Base-by-base conservation (phyloP, 108 stramenopile species). In the Poteriospumella lacustris region DNA sequence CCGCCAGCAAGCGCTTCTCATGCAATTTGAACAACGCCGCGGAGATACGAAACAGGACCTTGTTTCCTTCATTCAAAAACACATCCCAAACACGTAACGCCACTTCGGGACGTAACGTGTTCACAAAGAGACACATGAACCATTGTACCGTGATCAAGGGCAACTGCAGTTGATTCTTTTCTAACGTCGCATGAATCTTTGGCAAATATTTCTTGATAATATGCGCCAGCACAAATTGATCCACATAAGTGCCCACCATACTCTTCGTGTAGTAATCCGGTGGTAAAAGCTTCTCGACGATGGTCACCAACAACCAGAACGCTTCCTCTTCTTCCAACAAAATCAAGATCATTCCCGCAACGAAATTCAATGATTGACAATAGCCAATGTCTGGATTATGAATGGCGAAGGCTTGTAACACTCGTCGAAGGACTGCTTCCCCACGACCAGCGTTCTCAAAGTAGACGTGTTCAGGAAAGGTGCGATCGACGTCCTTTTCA, bases 311-410 rank as follows among this genome's bases (percentile, higher is more conserved):
- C 1, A 80, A 34, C 84, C 84, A 85, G 52, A 85, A 85, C 24
- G 82, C 79, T n/a, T 79, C 39, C 9, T 85, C 81, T 40, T 82
- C 81, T 33, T 81, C 78, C 81, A 80, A 67, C 39, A 75, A 33
- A 3, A 79, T 36, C 44, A 85, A 56, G 1, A 82, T 42, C 33
- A 80, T 29, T n/a, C 73, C 84, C 1, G 81, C 81, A 9, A 85
- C 47, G 28, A 85, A 82, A 47, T 85, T 85, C 47, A 85, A 39
- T 38, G 68, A 58, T 26, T 85, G 84, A 39, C 80, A 81, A 81
- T 85, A 85, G 1, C 82, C 84, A 15, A 85, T 47, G 33, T 39
- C 78, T 2, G 58, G 69, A 40, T 82, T 82, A 24, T 78, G 78
- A 2, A 78, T 39, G n/a, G 73, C 72, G 64, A 72, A 80, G 1